A percentile compares a stretch with the other conserved stretches of the same genome.
These are phyloP conservation scores for Rhodotorula kratochvilovae DNA, from an alignment of 768 basidiomycete species.

Conservation along the genomic window DNA sequence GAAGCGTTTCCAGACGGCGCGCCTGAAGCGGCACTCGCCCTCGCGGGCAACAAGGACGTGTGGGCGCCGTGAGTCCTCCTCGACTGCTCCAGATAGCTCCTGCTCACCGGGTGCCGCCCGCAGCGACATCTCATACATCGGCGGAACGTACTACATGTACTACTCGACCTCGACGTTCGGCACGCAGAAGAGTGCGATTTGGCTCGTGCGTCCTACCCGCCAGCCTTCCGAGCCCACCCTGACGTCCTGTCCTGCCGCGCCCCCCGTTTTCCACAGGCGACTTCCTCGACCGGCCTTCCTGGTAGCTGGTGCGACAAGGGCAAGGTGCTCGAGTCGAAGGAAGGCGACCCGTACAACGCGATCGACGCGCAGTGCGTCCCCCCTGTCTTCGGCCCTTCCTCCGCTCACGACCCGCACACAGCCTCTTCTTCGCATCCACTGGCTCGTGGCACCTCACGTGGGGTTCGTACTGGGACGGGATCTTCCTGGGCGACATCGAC, in stretches of 20 bases:
- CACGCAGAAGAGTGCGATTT: neutral
- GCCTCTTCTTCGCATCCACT: neutral
- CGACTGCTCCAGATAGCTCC: neutral
- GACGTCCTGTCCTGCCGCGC: too few species aligned
- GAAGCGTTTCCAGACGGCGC: neutral
- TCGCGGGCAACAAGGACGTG: neutral
- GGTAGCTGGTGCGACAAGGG: neutral
- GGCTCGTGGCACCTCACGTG: neutral
- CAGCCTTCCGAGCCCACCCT: too few species aligned
- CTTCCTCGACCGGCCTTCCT: neutral
- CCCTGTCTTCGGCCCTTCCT: too few species aligned
- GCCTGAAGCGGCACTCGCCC: neutral
- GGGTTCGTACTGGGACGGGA: neutral
- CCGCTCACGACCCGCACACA: neutral
- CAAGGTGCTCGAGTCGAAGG: neutral
- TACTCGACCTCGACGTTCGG: neutral
- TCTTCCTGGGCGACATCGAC: neutral
- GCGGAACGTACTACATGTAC: neutral
- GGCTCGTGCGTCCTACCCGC: too few species aligned
- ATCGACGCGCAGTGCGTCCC: neutral
- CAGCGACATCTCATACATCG: neutral
- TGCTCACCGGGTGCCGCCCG: too few species aligned
- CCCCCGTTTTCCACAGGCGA: too few species aligned
- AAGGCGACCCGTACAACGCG: conserved; percentile 2
- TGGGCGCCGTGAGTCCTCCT: neutral